phyloP scores from a whole-genome alignment of 2,329 filamentous ascomycete genomes.

The Zymoseptoria tritici region DNA sequence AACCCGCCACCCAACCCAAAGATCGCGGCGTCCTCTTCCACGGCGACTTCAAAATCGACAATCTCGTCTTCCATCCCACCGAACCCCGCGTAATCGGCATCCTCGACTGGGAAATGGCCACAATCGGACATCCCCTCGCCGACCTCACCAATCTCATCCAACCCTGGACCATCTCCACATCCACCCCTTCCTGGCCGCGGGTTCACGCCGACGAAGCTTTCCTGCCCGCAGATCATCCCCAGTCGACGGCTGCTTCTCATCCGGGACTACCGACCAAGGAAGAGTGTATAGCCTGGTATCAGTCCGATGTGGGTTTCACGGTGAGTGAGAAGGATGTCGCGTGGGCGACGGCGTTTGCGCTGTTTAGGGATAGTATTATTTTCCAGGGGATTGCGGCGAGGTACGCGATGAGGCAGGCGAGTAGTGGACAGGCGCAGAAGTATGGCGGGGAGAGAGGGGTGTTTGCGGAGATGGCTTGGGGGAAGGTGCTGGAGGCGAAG shows the following conservation, averaged over 20 bases:
- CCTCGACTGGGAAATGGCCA: conserved; percentile 98
- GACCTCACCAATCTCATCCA: conserved; percentile 73
- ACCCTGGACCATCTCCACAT: conserved; percentile 21
- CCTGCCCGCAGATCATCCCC: conserved; percentile 11
- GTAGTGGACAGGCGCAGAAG: conserved; percentile 68
- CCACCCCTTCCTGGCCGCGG: conserved; percentile 20
- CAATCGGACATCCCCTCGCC: conserved; percentile 88
- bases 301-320: conserved; percentile 64
- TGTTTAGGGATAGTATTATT: conserved; percentile 53
- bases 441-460: conserved; percentile 63
- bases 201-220: conserved; percentile 22
- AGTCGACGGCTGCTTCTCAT: conserved; percentile 13
- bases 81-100: conserved; percentile 86
- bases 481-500: conserved; percentile 49
- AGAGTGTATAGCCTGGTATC: conserved; percentile 59
- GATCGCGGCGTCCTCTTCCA: conserved; percentile 78
- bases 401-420: conserved; percentile 77
- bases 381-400: conserved; percentile 89
- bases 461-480: conserved; percentile 73
- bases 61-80: conserved; percentile 69
- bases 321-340: conserved; percentile 49
- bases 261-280: conserved; percentile 58
- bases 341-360: conserved; percentile 58
- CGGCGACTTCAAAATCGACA: conserved; percentile 83
- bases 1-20: conserved; percentile 61